phyloP scores from a whole-genome alignment of 192 early-diverging fungal genomes.

The Cetraspora pellucida region DNA sequence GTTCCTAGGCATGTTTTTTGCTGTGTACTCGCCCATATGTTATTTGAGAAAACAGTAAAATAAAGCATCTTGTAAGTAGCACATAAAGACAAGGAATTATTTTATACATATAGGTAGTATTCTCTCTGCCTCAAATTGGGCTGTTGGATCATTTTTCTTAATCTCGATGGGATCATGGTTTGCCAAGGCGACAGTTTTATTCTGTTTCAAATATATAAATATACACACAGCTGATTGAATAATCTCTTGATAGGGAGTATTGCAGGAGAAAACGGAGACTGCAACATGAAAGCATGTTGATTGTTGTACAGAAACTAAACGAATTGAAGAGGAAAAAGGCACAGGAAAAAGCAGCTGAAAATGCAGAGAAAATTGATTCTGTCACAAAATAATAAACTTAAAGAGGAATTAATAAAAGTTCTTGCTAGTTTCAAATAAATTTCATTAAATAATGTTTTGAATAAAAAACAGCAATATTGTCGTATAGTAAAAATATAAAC shows the following conservation, averaged over 20 bases:
- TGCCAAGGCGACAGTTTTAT: neutral
- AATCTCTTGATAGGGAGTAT: constrained; percentile 23
- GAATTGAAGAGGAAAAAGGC: constrained; percentile 8
- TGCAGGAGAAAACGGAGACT: neutral
- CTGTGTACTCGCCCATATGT: no score
- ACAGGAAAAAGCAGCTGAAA: constrained; percentile 10
- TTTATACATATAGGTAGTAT: constrained; percentile 37
- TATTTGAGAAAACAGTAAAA: no score
- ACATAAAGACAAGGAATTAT: constrained; percentile 2
- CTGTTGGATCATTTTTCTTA: constrained; percentile 45
- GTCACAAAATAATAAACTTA: no score
- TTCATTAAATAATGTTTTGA: no score
- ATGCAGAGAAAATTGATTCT: neutral
- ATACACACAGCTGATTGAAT: neutral
- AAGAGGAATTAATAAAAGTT: no score
- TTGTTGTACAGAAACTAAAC: constrained; percentile 21
- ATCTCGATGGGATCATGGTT: constrained; percentile 37
- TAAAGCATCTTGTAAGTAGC: neutral
- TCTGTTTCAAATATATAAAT: neutral
- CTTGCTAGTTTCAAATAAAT: no score
- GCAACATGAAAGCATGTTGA: neutral
- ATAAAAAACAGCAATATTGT: no score
- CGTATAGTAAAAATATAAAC: no score
- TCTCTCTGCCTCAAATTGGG: constrained; percentile 45
- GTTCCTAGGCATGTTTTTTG: no score